Percentiles rank a stretch among this genome's conserved stretches.
Conservation (phyloP, 2,329 filamentous ascomycete species). For the Hypoxylon sp. region DNA sequence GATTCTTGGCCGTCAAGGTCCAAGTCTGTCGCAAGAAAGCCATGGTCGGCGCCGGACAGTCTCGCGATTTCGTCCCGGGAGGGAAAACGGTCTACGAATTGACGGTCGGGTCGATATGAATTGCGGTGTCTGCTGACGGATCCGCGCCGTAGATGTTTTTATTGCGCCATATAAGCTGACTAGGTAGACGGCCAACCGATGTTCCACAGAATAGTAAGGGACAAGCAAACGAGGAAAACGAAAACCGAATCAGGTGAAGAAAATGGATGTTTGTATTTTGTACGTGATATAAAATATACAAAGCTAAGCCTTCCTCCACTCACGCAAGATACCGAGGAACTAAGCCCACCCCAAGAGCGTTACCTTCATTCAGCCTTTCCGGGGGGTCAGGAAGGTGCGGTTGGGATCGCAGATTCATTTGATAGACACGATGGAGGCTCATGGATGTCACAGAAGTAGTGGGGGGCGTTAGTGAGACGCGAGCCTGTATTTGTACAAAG, state of each 20-base stretch:
- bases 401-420: constrained; percentile 15
- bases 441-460: constrained; percentile 5
- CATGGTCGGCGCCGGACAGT: constrained; percentile 57
- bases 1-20: constrained; percentile 74
- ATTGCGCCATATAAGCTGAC: constrained; percentile 35
- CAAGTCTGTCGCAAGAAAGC: constrained; percentile 69
- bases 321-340: constrained; percentile 17
- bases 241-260: constrained; percentile 17
- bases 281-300: constrained; percentile 21
- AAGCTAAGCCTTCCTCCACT: constrained; percentile 24
- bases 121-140: constrained; percentile 31
- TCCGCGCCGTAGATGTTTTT: constrained; percentile 33
- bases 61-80: constrained; percentile 19
- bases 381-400: not conserved
- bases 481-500: constrained; percentile 13
- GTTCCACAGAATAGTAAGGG: not conserved
- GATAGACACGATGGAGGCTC: constrained; percentile 12
- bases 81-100: constrained; percentile 17
- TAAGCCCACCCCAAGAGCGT: constrained; percentile 8
- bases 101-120: constrained; percentile 22
- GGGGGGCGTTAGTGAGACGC: constrained; percentile 9
- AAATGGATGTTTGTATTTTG: constrained; percentile 19
- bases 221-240: constrained; percentile 5
- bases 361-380: constrained; percentile 17
- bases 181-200: not conserved